These are phyloP conservation scores for Dillenia turbinata DNA, from an alignment of 164 flowering plant species.

Conservation along the genomic window DNA sequence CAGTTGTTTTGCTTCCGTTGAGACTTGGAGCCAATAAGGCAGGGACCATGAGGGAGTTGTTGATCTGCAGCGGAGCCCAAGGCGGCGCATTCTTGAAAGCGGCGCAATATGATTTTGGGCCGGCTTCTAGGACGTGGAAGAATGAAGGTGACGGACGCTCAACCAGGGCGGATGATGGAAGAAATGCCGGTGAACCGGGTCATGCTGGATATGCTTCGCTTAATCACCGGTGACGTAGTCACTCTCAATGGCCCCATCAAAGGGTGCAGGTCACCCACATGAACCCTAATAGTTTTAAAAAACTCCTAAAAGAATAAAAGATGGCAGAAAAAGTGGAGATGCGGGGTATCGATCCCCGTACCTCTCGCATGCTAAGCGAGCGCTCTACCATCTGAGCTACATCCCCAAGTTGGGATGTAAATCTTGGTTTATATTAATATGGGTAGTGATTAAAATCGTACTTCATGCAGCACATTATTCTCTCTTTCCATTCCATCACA, in stretches of 20 bases:
- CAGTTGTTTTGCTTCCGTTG: slow-evolving; percentile 74
- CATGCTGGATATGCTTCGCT: slow-evolving; percentile 70
- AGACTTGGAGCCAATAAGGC: not conserved
- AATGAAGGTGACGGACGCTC: slow-evolving; percentile 40
- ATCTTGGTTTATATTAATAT: too few relatives aligned
- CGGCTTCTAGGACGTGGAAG: slow-evolving; percentile 68
- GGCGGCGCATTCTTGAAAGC: slow-evolving; percentile 35
- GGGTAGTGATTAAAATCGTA: too few relatives aligned
- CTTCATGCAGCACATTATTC: too few relatives aligned
- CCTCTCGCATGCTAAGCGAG: slow-evolving; percentile 97
- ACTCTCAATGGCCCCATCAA: slow-evolving; percentile 72
- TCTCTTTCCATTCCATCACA: too few relatives aligned
- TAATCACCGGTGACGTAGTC: slow-evolving; percentile 69
- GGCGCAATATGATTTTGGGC: slow-evolving; percentile 17
- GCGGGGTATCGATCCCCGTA: slow-evolving; percentile 95
- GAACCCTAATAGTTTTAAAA: too few relatives aligned
- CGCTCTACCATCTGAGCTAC: slow-evolving; percentile 96
- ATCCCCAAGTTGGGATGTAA: slow-evolving; percentile 29
- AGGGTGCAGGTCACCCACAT: slow-evolving; percentile 32
- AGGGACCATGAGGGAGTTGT: slow-evolving; percentile 45
- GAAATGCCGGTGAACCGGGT: slow-evolving; percentile 73
- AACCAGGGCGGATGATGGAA: slow-evolving; percentile 71
- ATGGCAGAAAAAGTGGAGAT: slow-evolving; percentile 39
- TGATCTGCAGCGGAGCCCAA: slow-evolving; percentile 84
- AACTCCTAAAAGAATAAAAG: too few relatives aligned